Conservation (phyloP, 179 eudicot species). For the Camellia oleifera region DNA sequence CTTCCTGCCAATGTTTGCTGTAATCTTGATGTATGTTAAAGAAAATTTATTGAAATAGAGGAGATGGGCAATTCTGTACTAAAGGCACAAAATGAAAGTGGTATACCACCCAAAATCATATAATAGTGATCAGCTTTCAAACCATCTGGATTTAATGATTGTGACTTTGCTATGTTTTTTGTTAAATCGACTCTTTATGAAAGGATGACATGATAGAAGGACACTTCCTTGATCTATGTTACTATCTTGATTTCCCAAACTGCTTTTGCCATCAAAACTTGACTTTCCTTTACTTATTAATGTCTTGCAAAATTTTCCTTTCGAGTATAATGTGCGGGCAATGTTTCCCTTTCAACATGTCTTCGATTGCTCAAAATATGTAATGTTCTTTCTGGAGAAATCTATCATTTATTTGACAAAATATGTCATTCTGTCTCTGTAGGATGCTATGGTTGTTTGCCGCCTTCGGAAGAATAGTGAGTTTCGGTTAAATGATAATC, state of each 20-base stretch:
- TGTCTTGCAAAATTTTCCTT: too few relatives aligned
- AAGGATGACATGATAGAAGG: not conserved
- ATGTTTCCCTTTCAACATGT: not conserved
- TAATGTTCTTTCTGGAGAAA: not conserved
- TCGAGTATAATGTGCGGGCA: too few relatives aligned
- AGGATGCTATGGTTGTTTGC: constrained; percentile 80
- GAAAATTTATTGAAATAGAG: too few relatives aligned
- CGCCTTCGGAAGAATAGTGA: constrained; percentile 63
- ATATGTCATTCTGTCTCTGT: not conserved
- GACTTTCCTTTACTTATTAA: not conserved
- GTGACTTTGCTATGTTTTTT: not conserved
- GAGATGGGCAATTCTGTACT: too few relatives aligned
- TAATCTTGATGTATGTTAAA: too few relatives aligned
- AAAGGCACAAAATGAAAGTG: too few relatives aligned
- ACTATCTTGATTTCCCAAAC: not conserved
- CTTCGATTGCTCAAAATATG: not conserved
- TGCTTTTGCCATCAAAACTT: not conserved
- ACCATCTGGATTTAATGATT: not conserved
- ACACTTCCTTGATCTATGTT: not conserved
- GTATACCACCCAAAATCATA: too few relatives aligned
- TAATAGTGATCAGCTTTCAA: not conserved
- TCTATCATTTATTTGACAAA: not conserved
- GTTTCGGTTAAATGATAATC: constrained; percentile 26
- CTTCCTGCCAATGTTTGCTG: too few relatives aligned
- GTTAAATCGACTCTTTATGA: too few relatives aligned